Evolutionary conservation across 495 filamentous ascomycete species (phyloP).

Genomic region (Penicillium egyptiacum): DNA sequence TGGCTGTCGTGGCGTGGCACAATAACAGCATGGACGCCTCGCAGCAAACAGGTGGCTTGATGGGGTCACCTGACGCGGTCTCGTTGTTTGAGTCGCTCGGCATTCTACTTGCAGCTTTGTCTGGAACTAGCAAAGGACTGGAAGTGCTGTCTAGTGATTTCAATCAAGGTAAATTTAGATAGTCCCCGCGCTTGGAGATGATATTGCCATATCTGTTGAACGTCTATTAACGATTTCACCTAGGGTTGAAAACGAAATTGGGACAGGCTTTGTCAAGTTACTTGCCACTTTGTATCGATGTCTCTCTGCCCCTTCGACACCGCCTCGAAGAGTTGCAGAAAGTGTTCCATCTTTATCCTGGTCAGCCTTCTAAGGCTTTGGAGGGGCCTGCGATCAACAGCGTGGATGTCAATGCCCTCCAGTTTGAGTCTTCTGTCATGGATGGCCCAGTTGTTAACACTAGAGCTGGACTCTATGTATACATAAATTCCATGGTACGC

Average conservation of each 20-base stretch:
- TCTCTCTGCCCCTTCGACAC: slow-evolving; percentile 42
- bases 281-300: slow-evolving; percentile 44
- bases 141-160: slow-evolving; percentile 38
- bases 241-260: slow-evolving; percentile 41
- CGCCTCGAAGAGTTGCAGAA: slow-evolving; percentile 48
- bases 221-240: slow-evolving; percentile 8
- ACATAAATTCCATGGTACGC: slow-evolving; percentile 75
- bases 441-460: slow-evolving; percentile 71
- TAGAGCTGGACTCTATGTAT: slow-evolving; percentile 91
- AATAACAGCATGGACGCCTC: slow-evolving; percentile 25
- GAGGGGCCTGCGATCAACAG: slow-evolving; percentile 40
- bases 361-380: slow-evolving; percentile 37
- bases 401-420: slow-evolving; percentile 48
- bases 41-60: slow-evolving; percentile 35
- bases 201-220: not conserved
- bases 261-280: slow-evolving; percentile 44
- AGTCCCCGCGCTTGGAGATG: not conserved
- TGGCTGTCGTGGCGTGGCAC: slow-evolving; percentile 42
- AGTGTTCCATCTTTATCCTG: slow-evolving; percentile 44
- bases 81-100: slow-evolving; percentile 48
- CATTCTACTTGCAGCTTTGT: slow-evolving; percentile 45
- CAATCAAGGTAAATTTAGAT: slow-evolving; percentile 33
- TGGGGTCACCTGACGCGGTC: slow-evolving; percentile 43
- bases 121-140: slow-evolving; percentile 40
- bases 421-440: slow-evolving; percentile 56